Conservation (phyloP, 2,329 filamentous ascomycete genomes). For the Leptographium wingfieldii region DNA sequence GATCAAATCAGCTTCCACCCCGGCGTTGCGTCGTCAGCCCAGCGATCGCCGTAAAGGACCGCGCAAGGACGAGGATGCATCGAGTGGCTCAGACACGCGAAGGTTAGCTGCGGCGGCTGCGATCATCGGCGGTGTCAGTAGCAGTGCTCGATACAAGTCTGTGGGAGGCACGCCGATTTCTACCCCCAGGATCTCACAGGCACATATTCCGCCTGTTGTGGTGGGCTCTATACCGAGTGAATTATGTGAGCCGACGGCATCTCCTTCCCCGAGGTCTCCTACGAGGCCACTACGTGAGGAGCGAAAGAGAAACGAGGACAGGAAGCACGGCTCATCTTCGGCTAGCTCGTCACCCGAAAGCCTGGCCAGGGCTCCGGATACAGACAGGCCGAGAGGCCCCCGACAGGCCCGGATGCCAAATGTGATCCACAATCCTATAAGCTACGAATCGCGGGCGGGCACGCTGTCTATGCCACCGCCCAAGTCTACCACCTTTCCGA, state of each 20-base stretch:
- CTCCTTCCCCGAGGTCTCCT: conserved; percentile 4
- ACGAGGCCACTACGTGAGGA: conserved; percentile 4
- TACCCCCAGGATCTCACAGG: background rate
- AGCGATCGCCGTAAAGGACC: background rate
- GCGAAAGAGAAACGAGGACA: conserved; percentile 10
- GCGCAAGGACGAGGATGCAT: background rate
- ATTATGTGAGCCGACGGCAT: background rate
- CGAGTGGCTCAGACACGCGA: background rate
- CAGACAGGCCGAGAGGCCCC: conserved; percentile 10
- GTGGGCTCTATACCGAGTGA: background rate
- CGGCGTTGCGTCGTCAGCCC: background rate
- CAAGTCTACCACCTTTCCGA: background rate
- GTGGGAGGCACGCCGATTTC: background rate
- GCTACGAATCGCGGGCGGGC: conserved; percentile 1
- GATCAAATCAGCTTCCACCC: background rate
- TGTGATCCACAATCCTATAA: conserved; percentile 12
- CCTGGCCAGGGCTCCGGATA: conserved; percentile 1
- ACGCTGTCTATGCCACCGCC: conserved; percentile 6
- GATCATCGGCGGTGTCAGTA: background rate
- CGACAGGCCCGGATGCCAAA: conserved; percentile 18
- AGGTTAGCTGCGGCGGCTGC: background rate
- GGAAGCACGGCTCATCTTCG: conserved; percentile 17
- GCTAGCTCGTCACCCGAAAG: conserved; percentile 18
- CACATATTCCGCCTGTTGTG: background rate
- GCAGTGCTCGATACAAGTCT: background rate